Percentiles rank a stretch among this genome's conserved stretches.
Evolutionary conservation across 2,329 filamentous ascomycete species (phyloP).

Genomic region (Colletotrichum nymphaeae): DNA sequence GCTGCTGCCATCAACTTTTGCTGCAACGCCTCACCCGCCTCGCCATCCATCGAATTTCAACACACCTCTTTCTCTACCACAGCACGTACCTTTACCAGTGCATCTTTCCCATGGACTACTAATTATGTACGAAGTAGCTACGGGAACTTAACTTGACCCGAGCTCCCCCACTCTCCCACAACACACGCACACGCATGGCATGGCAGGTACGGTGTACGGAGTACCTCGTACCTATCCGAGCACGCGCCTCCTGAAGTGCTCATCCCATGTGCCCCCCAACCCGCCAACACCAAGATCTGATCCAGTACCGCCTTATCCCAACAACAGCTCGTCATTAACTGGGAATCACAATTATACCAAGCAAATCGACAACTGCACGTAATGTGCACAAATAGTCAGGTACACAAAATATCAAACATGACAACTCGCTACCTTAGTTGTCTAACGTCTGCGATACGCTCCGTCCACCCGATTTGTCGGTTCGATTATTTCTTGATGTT

Average conservation of each 20-base stretch:
- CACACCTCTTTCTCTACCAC: no score
- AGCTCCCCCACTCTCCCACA: background rate
- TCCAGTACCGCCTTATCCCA: conserved; percentile 26
- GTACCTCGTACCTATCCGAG: background rate
- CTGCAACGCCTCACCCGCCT: conserved; percentile 7
- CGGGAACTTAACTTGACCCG: background rate
- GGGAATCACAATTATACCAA: background rate
- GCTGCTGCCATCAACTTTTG: conserved; percentile 3
- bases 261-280: conserved; percentile 7
- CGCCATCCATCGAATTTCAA: background rate
- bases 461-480: background rate
- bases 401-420: background rate
- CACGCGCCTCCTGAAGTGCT: conserved; percentile 10
- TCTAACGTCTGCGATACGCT: background rate
- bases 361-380: background rate
- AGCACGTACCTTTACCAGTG: no score
- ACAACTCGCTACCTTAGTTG: background rate
- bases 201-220: background rate
- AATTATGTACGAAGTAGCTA: background rate
- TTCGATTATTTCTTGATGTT: conserved; percentile 4
- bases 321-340: conserved; percentile 3
- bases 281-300: conserved; percentile 14
- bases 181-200: no score
- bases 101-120: no score
- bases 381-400: background rate